Conservation (phyloP, 306 rosid genomes). For the Chamaecrista fasciculata region DNA sequence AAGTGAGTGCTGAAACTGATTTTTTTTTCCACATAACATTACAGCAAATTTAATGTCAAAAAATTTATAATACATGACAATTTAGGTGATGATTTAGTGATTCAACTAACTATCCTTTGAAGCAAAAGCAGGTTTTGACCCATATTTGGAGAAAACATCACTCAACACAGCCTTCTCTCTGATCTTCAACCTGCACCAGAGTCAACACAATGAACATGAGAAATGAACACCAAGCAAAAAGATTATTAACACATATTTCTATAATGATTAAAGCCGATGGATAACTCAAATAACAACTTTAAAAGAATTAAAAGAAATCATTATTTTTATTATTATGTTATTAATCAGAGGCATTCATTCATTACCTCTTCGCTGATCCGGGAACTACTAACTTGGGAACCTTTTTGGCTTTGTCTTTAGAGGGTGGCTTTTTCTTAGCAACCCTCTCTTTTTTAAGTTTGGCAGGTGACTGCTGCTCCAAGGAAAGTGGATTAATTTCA, state of each 20-base stretch:
- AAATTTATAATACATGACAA: no score
- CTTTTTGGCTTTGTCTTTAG: slow-evolving; percentile 38
- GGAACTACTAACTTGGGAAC: slow-evolving; percentile 43
- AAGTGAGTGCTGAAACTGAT: no score
- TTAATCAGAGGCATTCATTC: not conserved
- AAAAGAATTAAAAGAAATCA: no score
- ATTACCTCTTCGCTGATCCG: slow-evolving; percentile 74
- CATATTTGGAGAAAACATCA: slow-evolving; percentile 81
- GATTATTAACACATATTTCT: no score
- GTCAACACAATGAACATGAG: slow-evolving; percentile 24
- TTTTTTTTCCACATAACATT: no score
- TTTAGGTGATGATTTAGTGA: slow-evolving; percentile 6
- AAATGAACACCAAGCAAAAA: not conserved
- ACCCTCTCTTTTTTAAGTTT: slow-evolving; percentile 39
- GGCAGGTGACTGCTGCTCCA: slow-evolving; percentile 32
- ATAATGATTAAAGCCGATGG: no score
- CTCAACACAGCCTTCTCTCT: slow-evolving; percentile 78
- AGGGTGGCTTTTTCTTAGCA: slow-evolving; percentile 33
- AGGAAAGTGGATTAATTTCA: slow-evolving; percentile 29
- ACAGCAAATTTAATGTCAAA: no score
- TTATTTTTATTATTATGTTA: not conserved
- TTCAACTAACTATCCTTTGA: slow-evolving; percentile 32
- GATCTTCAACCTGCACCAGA: slow-evolving; percentile 67
- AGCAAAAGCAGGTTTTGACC: slow-evolving; percentile 45
- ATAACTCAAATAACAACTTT: no score